Evolutionary conservation across 2,329 filamentous ascomycete genomes (phyloP).

Genomic region (Calonectria pauciramosa): DNA sequence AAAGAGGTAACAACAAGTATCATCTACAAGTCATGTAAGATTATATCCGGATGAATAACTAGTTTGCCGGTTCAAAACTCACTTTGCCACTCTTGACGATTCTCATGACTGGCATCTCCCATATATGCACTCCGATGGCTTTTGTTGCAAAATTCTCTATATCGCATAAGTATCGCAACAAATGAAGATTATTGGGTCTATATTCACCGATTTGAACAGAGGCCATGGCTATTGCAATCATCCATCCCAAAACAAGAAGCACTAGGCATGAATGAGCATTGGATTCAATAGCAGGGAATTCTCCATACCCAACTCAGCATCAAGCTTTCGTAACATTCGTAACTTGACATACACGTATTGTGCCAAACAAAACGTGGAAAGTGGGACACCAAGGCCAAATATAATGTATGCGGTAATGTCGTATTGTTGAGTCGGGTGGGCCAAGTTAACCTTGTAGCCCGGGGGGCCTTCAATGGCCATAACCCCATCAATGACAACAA

Average conservation of each 20-base stretch:
- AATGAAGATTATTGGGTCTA: rapidly evolving
- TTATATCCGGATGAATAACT: slow-evolving; percentile 18
- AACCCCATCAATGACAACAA: slow-evolving; percentile 38
- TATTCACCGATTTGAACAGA: slow-evolving; percentile 10
- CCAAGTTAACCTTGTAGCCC: slow-evolving; percentile 49
- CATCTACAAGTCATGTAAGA: slow-evolving; percentile 38
- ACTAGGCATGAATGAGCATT: not conserved
- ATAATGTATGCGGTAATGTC: slow-evolving; percentile 38
- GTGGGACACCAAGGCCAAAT: slow-evolving; percentile 37
- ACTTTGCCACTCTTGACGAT: slow-evolving; percentile 5
- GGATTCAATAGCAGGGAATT: not conserved
- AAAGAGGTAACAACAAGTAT: slow-evolving; percentile 48
- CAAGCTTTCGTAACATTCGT: slow-evolving; percentile 16
- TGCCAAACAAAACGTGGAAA: slow-evolving; percentile 28
- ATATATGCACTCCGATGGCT: slow-evolving; percentile 30
- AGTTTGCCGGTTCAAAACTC: not conserved
- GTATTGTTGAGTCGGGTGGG: slow-evolving; percentile 38
- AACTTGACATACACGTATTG: slow-evolving; percentile 45
- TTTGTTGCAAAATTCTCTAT: slow-evolving; percentile 27
- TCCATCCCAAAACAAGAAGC: not conserved
- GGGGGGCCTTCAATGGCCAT: slow-evolving; percentile 41
- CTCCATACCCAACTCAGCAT: slow-evolving; percentile 18
- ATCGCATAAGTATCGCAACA: not conserved
- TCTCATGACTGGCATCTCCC: slow-evolving; percentile 34
- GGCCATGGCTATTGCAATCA: not conserved